Evolutionary conservation across 495 filamentous ascomycete genomes (phyloP).

Genomic region (Aspergillus saccharolyticus): DNA sequence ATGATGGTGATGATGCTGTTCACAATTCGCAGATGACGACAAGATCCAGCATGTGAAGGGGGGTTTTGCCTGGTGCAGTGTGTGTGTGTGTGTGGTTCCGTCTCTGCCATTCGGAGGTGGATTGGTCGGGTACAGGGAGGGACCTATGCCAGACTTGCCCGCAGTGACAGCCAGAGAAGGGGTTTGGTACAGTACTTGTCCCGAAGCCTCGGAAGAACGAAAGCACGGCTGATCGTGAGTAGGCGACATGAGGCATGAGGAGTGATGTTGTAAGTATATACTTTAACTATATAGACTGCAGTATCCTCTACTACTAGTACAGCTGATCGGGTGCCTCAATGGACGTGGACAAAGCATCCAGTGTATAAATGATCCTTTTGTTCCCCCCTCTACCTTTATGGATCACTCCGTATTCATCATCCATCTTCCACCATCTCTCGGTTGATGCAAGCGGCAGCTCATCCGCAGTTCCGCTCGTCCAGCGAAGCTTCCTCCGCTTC

Average conservation of each 20-base stretch:
- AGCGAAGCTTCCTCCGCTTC: conserved; percentile 37
- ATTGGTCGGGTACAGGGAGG: background rate
- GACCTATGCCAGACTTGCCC: background rate
- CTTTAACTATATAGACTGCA: too few species aligned
- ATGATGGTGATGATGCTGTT: background rate
- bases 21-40: conserved; percentile 4
- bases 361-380: too few species aligned
- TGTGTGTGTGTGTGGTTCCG: background rate
- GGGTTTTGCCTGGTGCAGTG: background rate
- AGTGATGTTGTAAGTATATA: too few species aligned
- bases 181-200: too few species aligned
- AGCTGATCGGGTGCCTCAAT: too few species aligned
- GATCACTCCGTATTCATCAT: too few species aligned
- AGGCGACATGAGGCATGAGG: too few species aligned
- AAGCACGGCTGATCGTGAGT: too few species aligned
- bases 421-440: background rate
- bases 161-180: too few species aligned
- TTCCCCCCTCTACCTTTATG: too few species aligned
- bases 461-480: conserved; percentile 39
- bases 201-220: background rate
- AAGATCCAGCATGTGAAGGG: conserved; percentile 8
- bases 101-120: background rate
- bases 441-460: conserved; percentile 13
- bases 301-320: too few species aligned
- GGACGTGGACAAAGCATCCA: too few species aligned